A percentile compares a stretch with the other conserved stretches of the same genome.
Evolutionary conservation across 2,329 filamentous ascomycete genomes (phyloP).

Genomic region (Penicillium sp.): DNA sequence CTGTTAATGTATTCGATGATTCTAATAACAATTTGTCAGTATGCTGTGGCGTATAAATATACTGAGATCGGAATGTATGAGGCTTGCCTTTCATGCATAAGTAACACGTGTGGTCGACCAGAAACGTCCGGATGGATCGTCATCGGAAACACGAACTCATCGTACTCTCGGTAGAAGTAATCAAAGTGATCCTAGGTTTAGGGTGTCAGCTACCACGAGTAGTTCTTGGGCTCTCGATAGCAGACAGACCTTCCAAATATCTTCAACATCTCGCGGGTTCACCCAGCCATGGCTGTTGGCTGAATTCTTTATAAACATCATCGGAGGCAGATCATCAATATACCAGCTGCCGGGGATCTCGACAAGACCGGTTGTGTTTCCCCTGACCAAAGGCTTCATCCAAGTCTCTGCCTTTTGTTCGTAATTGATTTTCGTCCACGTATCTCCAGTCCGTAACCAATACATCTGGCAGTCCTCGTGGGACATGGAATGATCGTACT

Average conservation of each 20-base stretch:
- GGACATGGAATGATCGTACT: conserved; percentile 49
- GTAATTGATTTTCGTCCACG: conserved; percentile 50
- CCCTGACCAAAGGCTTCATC: conserved; percentile 53
- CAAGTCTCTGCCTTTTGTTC: conserved; percentile 44
- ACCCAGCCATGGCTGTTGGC: conserved; percentile 61
- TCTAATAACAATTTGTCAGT: conserved; percentile 16
- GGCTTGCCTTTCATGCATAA: conserved; percentile 69
- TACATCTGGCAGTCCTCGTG: conserved; percentile 50
- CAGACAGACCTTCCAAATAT: conserved; percentile 52
- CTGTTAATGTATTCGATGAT: conserved; percentile 70
- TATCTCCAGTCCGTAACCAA: conserved; percentile 45
- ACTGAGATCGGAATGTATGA: not conserved
- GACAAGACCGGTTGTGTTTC: conserved; percentile 42
- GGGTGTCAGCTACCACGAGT: conserved; percentile 27
- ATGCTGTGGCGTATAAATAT: not conserved
- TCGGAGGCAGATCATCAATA: conserved; percentile 46
- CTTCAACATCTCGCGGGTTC: conserved; percentile 58
- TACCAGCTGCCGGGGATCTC: conserved; percentile 50
- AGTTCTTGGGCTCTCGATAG: not conserved
- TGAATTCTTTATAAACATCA: conserved; percentile 50
- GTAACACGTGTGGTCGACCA: conserved; percentile 68
- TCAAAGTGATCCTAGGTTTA: conserved; percentile 57
- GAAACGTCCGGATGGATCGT: conserved; percentile 75
- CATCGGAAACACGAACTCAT: conserved; percentile 76
- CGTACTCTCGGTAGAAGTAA: conserved; percentile 74